Evolutionary conservation across 805 yeast species (phyloP).

Genomic region (Lipomyces japonicus): DNA sequence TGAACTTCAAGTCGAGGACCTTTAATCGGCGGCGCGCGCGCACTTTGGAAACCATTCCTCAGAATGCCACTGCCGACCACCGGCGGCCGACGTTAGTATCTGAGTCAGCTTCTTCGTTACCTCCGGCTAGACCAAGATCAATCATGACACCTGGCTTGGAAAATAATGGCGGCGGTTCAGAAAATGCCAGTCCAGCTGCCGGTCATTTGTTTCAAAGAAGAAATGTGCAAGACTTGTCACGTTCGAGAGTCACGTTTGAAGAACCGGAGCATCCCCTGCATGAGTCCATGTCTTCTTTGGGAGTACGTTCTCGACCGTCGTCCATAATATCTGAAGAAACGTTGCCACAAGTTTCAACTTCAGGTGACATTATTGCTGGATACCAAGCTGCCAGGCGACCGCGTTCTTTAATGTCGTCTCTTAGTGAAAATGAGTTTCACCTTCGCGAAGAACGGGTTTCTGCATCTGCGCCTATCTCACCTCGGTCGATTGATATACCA

Average conservation of each 20-base stretch:
- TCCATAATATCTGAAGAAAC: conserved; percentile 12
- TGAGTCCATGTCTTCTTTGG: conserved; percentile 10
- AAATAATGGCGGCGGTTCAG: background rate
- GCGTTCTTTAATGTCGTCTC: conserved; percentile 23
- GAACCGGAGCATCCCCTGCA: conserved; percentile 26
- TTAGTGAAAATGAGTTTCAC: conserved; percentile 19
- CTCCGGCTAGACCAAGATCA: background rate
- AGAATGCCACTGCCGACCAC: conserved; percentile 15
- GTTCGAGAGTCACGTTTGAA: conserved; percentile 27
- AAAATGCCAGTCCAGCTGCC: background rate
- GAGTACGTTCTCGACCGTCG: background rate
- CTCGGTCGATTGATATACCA: background rate
- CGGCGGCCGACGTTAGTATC: too few species aligned
- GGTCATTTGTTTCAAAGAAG: conserved; percentile 14
- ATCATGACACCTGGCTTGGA: background rate
- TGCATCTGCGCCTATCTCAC: conserved; percentile 16
- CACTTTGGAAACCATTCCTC: conserved; percentile 28
- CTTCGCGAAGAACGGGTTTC: background rate
- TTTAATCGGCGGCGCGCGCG: conserved; percentile 24
- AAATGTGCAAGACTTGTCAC: conserved; percentile 20
- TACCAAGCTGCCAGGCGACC: conserved; percentile 5
- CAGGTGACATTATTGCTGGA: background rate
- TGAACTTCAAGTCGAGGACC: conserved; percentile 5
- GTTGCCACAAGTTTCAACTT: conserved; percentile 3
- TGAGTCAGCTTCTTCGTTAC: background rate